Evolutionary conservation across 805 yeast species (phyloP).

Genomic region (Clavispora phyllophila): DNA sequence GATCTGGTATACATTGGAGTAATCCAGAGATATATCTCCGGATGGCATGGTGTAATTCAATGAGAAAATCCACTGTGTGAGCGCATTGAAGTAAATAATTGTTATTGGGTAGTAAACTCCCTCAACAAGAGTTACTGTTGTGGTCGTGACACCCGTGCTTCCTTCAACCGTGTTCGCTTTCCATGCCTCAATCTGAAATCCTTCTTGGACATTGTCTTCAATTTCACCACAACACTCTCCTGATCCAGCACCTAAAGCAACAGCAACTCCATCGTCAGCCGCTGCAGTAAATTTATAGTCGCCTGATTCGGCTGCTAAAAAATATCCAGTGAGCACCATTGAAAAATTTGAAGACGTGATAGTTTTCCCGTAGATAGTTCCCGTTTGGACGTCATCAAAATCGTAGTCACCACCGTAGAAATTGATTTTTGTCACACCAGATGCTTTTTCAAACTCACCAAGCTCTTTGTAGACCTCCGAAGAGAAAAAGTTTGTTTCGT

Average conservation of each 20-base stretch:
- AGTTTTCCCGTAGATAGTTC: not conserved
- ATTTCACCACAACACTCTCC: not conserved
- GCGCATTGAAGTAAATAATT: not conserved
- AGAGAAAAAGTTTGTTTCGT: slow-evolving; percentile 4
- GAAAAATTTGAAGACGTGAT: not conserved
- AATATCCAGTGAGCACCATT: not conserved
- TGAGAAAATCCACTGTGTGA: not conserved
- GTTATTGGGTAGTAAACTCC: not conserved
- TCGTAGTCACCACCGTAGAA: not conserved
- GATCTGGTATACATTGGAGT: not conserved
- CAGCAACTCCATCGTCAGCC: not conserved
- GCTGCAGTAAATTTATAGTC: not conserved
- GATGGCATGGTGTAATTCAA: not conserved
- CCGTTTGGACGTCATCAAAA: not conserved
- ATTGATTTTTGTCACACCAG: not conserved
- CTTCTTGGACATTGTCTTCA: not conserved
- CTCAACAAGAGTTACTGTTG: not conserved
- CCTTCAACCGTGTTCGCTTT: not conserved
- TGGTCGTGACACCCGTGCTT: not conserved
- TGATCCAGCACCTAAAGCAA: not conserved
- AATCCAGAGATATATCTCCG: not conserved
- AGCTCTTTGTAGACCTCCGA: not conserved
- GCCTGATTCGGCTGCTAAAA: not conserved
- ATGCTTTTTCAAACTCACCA: not conserved
- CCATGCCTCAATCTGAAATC: not conserved